phyloP scores from a whole-genome alignment of 306 rosid species.

The Psophocarpus tetragonolobus region DNA sequence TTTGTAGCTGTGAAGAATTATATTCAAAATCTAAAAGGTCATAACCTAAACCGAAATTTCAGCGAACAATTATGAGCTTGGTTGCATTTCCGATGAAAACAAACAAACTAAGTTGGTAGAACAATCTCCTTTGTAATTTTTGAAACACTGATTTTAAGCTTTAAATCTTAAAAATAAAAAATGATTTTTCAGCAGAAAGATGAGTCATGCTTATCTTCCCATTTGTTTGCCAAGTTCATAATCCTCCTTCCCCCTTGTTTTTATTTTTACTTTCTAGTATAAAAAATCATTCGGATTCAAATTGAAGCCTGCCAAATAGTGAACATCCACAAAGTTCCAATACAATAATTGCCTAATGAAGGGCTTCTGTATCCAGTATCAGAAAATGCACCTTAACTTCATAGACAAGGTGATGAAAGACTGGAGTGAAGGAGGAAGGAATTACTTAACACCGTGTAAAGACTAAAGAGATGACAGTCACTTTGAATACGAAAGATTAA shows the following conservation, averaged over 20 bases:
- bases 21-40: background rate
- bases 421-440: constrained; percentile 1
- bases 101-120: too few relatives aligned
- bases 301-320: background rate
- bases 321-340: background rate
- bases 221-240: background rate
- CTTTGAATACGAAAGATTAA: background rate
- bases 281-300: background rate
- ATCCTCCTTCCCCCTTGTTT: too few relatives aligned
- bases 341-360: background rate
- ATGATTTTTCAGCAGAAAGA: background rate
- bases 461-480: constrained; percentile 3
- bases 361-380: background rate
- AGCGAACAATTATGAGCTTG: background rate
- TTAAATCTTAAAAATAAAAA: background rate
- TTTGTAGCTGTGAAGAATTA: background rate
- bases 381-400: constrained; percentile 14
- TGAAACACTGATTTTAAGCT: background rate
- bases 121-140: too few relatives aligned
- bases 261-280: background rate
- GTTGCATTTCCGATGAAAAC: too few relatives aligned
- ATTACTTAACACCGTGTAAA: background rate
- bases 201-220: background rate
- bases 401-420: background rate
- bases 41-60: background rate